A percentile compares a stretch with the other conserved stretches of the same genome.
phyloP scores from a whole-genome alignment of 2,329 filamentous ascomycete genomes.

The Endoconidiophora polonica region DNA sequence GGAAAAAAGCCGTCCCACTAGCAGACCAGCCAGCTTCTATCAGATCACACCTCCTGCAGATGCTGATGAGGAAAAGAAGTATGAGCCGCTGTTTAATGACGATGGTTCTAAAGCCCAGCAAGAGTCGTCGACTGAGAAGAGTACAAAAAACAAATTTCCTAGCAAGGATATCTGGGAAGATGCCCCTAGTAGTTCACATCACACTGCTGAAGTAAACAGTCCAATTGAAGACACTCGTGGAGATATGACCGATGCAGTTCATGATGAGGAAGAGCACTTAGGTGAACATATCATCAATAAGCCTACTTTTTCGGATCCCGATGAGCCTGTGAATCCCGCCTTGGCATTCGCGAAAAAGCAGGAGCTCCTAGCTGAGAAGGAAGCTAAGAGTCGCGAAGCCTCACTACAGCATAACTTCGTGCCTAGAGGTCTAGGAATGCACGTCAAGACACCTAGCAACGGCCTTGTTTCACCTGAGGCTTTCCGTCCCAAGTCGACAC shows the following conservation, averaged over 20 bases:
- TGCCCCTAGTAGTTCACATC: slow-evolving; percentile 68
- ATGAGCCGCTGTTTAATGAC: slow-evolving; percentile 85
- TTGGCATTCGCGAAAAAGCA: slow-evolving; percentile 50
- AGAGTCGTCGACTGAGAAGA: slow-evolving; percentile 23
- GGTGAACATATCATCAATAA: slow-evolving; percentile 19
- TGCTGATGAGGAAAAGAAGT: slow-evolving; percentile 82
- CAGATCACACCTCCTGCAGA: slow-evolving; percentile 61
- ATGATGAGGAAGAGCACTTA: slow-evolving; percentile 16
- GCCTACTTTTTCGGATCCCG: slow-evolving; percentile 17
- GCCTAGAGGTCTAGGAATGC: slow-evolving; percentile 13
- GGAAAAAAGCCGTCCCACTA: slow-evolving; percentile 45
- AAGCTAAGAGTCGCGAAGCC: slow-evolving; percentile 20
- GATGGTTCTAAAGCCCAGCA: slow-evolving; percentile 35
- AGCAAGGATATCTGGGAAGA: slow-evolving; percentile 98
- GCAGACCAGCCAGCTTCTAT: slow-evolving; percentile 40
- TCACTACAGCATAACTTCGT: slow-evolving; percentile 33
- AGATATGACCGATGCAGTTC: slow-evolving; percentile 13
- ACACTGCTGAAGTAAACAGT: slow-evolving; percentile 66
- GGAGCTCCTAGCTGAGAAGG: slow-evolving; percentile 45
- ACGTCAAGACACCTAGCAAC: slow-evolving; percentile 1
- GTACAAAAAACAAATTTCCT: slow-evolving; percentile 51
- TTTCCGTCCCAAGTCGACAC: slow-evolving; percentile 5
- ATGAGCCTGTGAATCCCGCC: slow-evolving; percentile 36
- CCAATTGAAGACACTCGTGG: slow-evolving; percentile 28
- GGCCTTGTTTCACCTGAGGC: slow-evolving; percentile 1